phyloP scores from a whole-genome alignment of 2,329 filamentous ascomycete genomes.

The Hymenoscyphus linearis region DNA sequence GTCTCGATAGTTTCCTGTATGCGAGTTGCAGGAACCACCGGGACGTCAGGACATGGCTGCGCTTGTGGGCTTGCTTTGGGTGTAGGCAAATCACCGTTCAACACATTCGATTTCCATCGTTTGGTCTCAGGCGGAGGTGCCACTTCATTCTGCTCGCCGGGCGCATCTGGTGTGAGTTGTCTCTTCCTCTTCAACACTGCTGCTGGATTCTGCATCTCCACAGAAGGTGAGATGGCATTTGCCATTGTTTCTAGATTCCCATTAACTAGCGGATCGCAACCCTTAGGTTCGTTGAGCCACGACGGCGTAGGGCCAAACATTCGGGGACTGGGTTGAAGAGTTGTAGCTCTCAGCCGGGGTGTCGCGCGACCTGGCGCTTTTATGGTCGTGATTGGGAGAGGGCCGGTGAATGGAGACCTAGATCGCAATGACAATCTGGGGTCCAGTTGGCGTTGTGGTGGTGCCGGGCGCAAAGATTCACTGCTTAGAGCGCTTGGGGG shows the following conservation, averaged over 20 bases:
- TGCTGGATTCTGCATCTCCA: slow-evolving; percentile 17
- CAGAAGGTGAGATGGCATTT: slow-evolving; percentile 21
- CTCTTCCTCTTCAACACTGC: slow-evolving; percentile 26
- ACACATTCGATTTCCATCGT: slow-evolving; percentile 31
- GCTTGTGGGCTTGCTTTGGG: background rate
- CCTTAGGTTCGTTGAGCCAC: slow-evolving; percentile 53
- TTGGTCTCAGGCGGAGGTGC: slow-evolving; percentile 26
- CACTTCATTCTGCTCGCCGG: slow-evolving; percentile 3
- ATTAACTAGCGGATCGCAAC: slow-evolving; percentile 47
- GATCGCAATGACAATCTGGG: slow-evolving; percentile 3
- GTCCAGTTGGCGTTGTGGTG: slow-evolving; percentile 4
- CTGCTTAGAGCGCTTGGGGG: background rate
- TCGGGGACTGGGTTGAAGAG: slow-evolving; percentile 35
- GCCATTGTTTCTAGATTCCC: slow-evolving; percentile 38
- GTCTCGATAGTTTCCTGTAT: slow-evolving; percentile 57
- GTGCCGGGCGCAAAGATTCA: slow-evolving; percentile 9
- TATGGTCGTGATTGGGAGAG: background rate
- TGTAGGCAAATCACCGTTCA: slow-evolving; percentile 3
- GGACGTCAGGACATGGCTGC: slow-evolving; percentile 1
- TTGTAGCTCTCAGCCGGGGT: background rate
- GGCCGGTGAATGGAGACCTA: slow-evolving; percentile 8
- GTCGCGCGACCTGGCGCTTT: slow-evolving; percentile 14
- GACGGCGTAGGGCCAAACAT: slow-evolving; percentile 51
- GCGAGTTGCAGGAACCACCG: slow-evolving; percentile 21
- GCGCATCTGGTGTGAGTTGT: slow-evolving; percentile 18